phyloP scores from a whole-genome alignment of 108 stramenopile species.

The Nitzschia sp. region DNA sequence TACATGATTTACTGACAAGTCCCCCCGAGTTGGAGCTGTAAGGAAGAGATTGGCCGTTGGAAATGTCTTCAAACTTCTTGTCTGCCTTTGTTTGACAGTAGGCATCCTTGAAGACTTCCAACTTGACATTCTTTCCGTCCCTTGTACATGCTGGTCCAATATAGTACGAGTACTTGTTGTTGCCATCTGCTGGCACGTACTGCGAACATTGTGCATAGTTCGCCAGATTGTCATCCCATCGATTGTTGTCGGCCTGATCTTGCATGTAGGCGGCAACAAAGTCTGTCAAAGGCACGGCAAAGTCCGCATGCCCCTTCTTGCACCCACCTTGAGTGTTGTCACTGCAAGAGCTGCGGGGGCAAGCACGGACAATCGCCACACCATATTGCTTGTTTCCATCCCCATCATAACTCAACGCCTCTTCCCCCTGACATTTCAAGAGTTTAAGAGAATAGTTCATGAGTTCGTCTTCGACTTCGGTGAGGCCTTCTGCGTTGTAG shows the following conservation, averaged over 20 bases:
- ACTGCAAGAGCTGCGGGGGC: slow-evolving; percentile 35
- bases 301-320: slow-evolving; percentile 43
- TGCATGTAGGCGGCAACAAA: slow-evolving; percentile 49
- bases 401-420: slow-evolving; percentile 1
- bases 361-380: slow-evolving; percentile 45
- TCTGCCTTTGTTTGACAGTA: slow-evolving; percentile 6
- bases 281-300: slow-evolving; percentile 37
- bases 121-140: slow-evolving; percentile 30
- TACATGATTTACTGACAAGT: slow-evolving; percentile 33
- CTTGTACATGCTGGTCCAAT: slow-evolving; percentile 49
- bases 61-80: slow-evolving; percentile 12
- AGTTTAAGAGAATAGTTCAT: slow-evolving; percentile 16
- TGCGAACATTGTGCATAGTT: slow-evolving; percentile 37
- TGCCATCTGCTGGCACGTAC: slow-evolving; percentile 38
- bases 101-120: slow-evolving; percentile 39
- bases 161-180: slow-evolving; percentile 21
- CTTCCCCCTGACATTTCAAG: slow-evolving; percentile 17
- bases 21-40: slow-evolving; percentile 27
- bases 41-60: slow-evolving; percentile 50
- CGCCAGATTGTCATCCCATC: slow-evolving; percentile 30
- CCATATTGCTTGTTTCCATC: slow-evolving; percentile 30
- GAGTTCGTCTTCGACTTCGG: slow-evolving; percentile 7
- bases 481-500: not conserved
- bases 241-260: slow-evolving; percentile 31
- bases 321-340: slow-evolving; percentile 22